Percentiles rank a stretch among this genome's conserved stretches.
Evolutionary conservation across 2,329 filamentous ascomycete genomes (phyloP).

Genomic region (Talaromyces sp.): DNA sequence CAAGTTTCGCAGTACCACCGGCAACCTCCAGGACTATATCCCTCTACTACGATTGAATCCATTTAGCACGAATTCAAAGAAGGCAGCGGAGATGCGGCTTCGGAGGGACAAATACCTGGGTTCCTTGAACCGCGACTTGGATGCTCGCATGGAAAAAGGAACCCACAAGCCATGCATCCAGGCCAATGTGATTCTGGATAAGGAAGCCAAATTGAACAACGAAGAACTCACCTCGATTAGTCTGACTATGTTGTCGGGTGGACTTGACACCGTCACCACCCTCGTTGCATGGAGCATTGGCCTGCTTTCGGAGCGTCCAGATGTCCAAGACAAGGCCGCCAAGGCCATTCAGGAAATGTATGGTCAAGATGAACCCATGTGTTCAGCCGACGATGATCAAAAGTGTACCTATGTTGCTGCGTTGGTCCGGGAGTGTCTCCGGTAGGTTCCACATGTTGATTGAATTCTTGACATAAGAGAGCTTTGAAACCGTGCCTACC

Average conservation of each 20-base stretch:
- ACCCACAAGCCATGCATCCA: constrained; percentile 68
- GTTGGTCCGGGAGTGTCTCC: constrained; percentile 63
- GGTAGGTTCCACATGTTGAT: constrained; percentile 36
- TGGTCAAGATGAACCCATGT: constrained; percentile 57
- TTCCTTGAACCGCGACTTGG: constrained; percentile 60
- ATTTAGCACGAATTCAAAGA: constrained; percentile 60
- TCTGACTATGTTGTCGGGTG: constrained; percentile 69
- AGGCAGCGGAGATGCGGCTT: constrained; percentile 62
- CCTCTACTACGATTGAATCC: constrained; percentile 70
- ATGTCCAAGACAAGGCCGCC: constrained; percentile 64
- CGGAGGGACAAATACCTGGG: constrained; percentile 64
- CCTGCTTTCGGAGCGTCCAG: constrained; percentile 60
- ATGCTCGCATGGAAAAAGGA: constrained; percentile 63
- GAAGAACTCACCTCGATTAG: constrained; percentile 68
- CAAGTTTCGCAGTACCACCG: constrained; percentile 73
- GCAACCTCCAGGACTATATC: constrained; percentile 80
- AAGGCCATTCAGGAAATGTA: constrained; percentile 60
- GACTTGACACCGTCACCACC: constrained; percentile 68
- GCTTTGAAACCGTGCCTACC: not conserved
- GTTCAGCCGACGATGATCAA: constrained; percentile 64
- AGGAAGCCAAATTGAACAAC: constrained; percentile 63
- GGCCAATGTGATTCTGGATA: constrained; percentile 66
- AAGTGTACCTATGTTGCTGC: constrained; percentile 66
- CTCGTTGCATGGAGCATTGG: constrained; percentile 67
- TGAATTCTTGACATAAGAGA: too few species aligned